Conservation (phyloP, 208 protist genomes). For the Leishmania guyanensis region DNA sequence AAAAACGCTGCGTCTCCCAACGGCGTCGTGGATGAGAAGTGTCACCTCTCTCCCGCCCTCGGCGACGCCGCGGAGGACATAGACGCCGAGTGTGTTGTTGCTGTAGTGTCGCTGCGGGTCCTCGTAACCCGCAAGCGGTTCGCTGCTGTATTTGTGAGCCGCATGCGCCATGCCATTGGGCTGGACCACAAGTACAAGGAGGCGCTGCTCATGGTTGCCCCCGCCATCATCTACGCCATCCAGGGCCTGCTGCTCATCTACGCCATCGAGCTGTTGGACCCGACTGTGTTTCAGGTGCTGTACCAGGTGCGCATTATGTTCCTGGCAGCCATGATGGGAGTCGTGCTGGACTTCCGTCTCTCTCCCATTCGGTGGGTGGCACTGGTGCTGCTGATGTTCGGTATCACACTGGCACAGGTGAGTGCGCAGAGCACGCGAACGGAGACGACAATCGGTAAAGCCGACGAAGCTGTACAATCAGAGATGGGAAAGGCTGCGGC, state of each 20-base stretch:
- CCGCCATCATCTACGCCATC: constrained; percentile 54
- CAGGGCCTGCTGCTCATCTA: constrained; percentile 61
- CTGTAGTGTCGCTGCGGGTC: not conserved
- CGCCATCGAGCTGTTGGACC: constrained; percentile 49
- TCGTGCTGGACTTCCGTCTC: constrained; percentile 32
- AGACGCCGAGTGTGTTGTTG: not conserved
- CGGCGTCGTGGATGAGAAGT: not conserved
- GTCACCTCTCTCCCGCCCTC: not conserved
- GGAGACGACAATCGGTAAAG: not conserved
- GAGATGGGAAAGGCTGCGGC: not conserved
- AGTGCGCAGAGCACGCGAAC: constrained; percentile 16
- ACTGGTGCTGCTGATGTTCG: constrained; percentile 41
- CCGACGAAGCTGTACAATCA: not conserved
- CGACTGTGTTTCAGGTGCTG: constrained; percentile 63
- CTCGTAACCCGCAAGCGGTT: not conserved
- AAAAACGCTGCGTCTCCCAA: not conserved
- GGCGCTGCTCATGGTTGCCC: constrained; percentile 47
- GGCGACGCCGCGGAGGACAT: not conserved
- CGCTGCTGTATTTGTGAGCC: not conserved
- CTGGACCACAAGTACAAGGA: constrained; percentile 30
- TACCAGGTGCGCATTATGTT: constrained; percentile 67
- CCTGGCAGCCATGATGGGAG: constrained; percentile 47
- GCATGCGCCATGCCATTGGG: constrained; percentile 28
- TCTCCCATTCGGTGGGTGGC: constrained; percentile 49
- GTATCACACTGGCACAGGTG: constrained; percentile 51